phyloP scores from a whole-genome alignment of 1,284 basidiomycete species.

The Malassezia slooffiae region DNA sequence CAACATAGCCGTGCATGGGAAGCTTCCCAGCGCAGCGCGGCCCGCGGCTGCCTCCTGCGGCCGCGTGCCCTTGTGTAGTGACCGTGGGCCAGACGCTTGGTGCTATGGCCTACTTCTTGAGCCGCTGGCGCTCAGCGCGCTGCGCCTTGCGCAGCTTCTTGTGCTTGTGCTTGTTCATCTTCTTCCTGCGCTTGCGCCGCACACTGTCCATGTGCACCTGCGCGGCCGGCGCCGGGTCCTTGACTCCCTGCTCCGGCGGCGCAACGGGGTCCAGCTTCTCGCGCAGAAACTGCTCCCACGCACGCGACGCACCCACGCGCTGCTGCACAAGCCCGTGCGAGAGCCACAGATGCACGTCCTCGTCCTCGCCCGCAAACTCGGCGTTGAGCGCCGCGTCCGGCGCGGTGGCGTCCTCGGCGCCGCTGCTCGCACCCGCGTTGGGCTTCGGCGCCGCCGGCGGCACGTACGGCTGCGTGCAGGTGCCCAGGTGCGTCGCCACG shows the following conservation, averaged over 20 bases:
- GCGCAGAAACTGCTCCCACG: slow-evolving; percentile 30
- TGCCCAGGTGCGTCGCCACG: slow-evolving; percentile 37
- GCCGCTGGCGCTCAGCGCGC: slow-evolving; percentile 37
- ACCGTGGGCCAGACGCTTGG: not conserved
- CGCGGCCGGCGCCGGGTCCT: not conserved
- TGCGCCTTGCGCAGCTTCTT: slow-evolving; percentile 43
- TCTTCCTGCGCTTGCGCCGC: slow-evolving; percentile 42
- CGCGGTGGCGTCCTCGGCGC: not conserved
- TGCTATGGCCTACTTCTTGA: slow-evolving; percentile 24
- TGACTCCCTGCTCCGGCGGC: slow-evolving; percentile 12
- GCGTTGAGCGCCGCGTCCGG: not conserved
- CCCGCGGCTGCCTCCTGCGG: no score
- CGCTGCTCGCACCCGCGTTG: no score
- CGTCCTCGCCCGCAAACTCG: slow-evolving; percentile 16
- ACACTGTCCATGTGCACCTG: slow-evolving; percentile 40
- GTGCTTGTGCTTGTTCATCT: slow-evolving; percentile 47
- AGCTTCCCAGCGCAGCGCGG: no score
- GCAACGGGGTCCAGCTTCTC: slow-evolving; percentile 26
- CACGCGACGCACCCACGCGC: slow-evolving; percentile 27
- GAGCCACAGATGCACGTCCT: slow-evolving; percentile 38
- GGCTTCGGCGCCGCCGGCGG: slow-evolving; percentile 26
- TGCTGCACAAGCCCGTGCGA: slow-evolving; percentile 40
- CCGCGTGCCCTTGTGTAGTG: not conserved
- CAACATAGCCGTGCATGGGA: no score
- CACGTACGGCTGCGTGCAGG: slow-evolving; percentile 34